Conservation (phyloP, 2,329 filamentous ascomycete species). For the Monilinia polystroma region DNA sequence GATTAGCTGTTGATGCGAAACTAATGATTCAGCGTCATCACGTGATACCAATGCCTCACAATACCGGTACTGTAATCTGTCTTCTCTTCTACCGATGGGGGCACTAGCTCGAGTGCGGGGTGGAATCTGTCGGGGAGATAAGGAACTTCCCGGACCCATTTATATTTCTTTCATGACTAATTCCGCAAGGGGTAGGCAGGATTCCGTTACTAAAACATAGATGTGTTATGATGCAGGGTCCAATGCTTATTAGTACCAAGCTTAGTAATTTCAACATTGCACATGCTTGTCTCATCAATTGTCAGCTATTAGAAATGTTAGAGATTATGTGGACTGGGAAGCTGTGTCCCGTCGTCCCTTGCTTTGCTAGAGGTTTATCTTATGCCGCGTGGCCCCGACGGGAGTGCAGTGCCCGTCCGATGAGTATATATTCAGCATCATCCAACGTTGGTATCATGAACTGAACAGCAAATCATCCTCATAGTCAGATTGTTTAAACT, state of each 20-base stretch:
- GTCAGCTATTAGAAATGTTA: conserved; percentile 4
- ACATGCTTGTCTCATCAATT: conserved; percentile 2
- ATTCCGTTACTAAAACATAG: too few species aligned
- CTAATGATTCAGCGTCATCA: too few species aligned
- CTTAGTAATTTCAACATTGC: not conserved
- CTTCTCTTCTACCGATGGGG: not conserved
- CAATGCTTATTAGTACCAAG: not conserved
- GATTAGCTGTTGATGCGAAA: too few species aligned
- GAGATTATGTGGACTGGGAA: not conserved
- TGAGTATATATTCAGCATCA: not conserved
- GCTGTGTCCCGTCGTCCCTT: not conserved
- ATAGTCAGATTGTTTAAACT: not conserved
- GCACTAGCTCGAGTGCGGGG: not conserved
- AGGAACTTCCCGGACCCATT: not conserved
- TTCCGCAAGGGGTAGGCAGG: too few species aligned
- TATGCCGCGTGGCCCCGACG: not conserved
- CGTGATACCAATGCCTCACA: too few species aligned
- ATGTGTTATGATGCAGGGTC: not conserved
- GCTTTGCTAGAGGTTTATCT: not conserved
- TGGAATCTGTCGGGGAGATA: not conserved
- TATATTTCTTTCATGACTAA: too few species aligned
- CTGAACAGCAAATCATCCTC: not conserved
- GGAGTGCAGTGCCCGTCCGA: conserved; percentile 16
- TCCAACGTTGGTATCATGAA: not conserved
- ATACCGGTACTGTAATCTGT: not conserved